Percentiles rank a stretch among this genome's conserved stretches.
Evolutionary conservation across 148 eudicot genomes (phyloP).

Genomic region (Talinum fruticosum): DNA sequence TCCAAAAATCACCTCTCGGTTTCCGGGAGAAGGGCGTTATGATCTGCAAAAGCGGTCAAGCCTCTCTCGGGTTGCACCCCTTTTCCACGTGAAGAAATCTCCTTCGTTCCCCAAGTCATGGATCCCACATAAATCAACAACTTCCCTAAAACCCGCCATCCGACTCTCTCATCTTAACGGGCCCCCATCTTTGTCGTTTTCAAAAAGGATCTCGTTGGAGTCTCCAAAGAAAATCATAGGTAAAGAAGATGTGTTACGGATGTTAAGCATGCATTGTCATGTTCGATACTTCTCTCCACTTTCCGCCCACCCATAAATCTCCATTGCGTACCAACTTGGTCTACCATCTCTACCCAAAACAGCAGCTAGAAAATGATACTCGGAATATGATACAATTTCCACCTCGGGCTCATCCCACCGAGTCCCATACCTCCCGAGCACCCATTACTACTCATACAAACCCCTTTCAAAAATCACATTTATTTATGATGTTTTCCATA

Average conservation of each 20-base stretch:
- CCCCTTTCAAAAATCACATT: background rate
- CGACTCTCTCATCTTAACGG: background rate
- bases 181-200: background rate
- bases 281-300: background rate
- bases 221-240: background rate
- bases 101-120: background rate
- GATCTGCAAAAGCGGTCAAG: no score
- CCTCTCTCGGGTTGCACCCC: background rate
- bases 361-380: no score
- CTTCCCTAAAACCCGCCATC: background rate
- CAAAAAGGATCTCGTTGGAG: background rate
- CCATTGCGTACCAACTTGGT: background rate
- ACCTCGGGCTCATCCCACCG: background rate
- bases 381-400: no score
- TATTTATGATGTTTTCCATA: background rate
- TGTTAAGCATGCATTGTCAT: background rate
- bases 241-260: background rate
- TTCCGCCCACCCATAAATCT: background rate
- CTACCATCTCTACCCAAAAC: background rate
- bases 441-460: background rate
- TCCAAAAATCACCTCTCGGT: no score
- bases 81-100: background rate
- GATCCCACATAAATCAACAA: background rate
- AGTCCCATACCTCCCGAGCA: background rate
- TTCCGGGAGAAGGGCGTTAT: no score